phyloP scores from a whole-genome alignment of 2,329 filamentous ascomycete genomes.

The Clarireedia monteithiana region DNA sequence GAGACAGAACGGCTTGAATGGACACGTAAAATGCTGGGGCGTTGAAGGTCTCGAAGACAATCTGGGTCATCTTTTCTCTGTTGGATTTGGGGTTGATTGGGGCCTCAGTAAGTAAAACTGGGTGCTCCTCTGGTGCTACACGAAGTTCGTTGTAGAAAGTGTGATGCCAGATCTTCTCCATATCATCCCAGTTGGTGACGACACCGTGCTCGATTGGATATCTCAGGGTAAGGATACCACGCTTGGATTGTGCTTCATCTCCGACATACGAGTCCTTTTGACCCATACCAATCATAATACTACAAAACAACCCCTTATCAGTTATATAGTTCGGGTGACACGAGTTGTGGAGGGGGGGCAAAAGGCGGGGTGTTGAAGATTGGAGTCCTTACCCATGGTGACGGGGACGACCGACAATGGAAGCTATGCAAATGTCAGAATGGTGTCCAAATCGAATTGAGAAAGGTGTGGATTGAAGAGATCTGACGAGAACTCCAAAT shows the following conservation, averaged over 20 bases:
- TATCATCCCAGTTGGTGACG: conserved; percentile 99
- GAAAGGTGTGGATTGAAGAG: not conserved
- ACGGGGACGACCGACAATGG: conserved; percentile 98
- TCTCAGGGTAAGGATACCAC: conserved; percentile 99
- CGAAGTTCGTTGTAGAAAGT: conserved; percentile 99
- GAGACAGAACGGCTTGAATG: conserved; percentile 97
- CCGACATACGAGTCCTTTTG: conserved; percentile 99
- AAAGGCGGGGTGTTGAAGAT: conserved; percentile 15
- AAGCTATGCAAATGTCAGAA: conserved; percentile 52
- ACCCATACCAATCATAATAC: conserved; percentile 99
- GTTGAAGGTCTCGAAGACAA: conserved; percentile 99
- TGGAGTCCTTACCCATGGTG: conserved; percentile 83
- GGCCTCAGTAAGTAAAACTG: conserved; percentile 96
- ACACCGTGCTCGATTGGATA: conserved; percentile 99
- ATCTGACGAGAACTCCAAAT: not conserved
- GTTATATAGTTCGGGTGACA: conserved; percentile 14
- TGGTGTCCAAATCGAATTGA: not conserved
- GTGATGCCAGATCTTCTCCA: conserved; percentile 99
- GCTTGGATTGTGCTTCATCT: conserved; percentile 99
- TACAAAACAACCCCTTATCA: conserved; percentile 34
- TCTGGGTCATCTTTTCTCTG: conserved; percentile 99
- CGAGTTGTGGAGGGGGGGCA: conserved; percentile 12
- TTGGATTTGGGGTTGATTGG: conserved; percentile 99
- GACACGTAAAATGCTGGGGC: conserved; percentile 99
- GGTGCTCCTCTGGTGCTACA: conserved; percentile 99